These are phyloP conservation scores for Paspalum notatum DNA, from an alignment of 176 grass and related monocot species.

Conservation along the genomic window DNA sequence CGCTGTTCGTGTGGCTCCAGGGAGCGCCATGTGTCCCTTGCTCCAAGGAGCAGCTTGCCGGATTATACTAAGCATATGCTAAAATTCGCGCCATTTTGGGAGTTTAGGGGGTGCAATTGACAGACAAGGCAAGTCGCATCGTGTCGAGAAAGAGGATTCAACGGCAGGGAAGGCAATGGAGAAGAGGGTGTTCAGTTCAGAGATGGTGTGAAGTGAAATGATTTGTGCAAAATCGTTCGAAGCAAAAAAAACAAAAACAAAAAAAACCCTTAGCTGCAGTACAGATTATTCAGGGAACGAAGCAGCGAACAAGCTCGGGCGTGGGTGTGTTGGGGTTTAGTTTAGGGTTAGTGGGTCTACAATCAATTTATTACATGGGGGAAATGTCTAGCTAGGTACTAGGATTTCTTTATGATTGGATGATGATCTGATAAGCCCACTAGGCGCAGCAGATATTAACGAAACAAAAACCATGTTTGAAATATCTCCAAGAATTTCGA, in stretches of 20 bases:
- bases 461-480: neutral
- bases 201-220: neutral
- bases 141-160: too few species aligned
- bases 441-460: neutral
- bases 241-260: too few species aligned
- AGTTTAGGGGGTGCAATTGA: neutral
- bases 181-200: neutral
- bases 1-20: conserved; percentile 3
- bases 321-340: too few species aligned
- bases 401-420: neutral
- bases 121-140: neutral
- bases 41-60: neutral
- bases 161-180: neutral
- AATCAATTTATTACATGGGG: too few species aligned
- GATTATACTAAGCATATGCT: too few species aligned
- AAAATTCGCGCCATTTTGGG: neutral
- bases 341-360: too few species aligned
- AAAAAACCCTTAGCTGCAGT: neutral
- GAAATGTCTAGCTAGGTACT: too few species aligned
- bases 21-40: conserved; percentile 28
- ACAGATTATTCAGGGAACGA: too few species aligned
- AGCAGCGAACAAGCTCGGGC: too few species aligned
- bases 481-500: neutral
- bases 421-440: neutral
- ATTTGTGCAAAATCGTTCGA: neutral